These are phyloP conservation scores for Malassezia restricta DNA, from an alignment of 1,284 basidiomycete genomes.

Conservation along the genomic window DNA sequence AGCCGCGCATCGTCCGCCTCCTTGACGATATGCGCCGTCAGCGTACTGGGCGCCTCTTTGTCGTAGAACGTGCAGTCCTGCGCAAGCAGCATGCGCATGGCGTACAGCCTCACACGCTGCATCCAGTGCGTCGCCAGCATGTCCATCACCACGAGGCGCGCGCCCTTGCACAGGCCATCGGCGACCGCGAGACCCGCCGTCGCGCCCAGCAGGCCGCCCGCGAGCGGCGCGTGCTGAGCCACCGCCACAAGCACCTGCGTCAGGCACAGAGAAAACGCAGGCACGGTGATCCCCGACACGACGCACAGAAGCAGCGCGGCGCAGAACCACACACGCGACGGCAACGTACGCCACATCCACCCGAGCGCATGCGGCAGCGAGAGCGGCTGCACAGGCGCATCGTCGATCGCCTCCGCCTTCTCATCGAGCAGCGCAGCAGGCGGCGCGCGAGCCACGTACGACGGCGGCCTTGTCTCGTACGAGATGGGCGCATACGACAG, in stretches of 20 bases:
- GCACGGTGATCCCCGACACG: constrained; percentile 67
- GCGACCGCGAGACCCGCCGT: constrained; percentile 55
- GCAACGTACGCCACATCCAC: constrained; percentile 61
- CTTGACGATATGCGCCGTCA: constrained; percentile 74
- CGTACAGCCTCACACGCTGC: constrained; percentile 55
- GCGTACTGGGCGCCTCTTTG: constrained; percentile 50
- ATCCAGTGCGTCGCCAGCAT: constrained; percentile 65
- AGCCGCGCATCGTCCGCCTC: constrained; percentile 79
- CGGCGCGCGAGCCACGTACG: not conserved
- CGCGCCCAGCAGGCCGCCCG: constrained; percentile 50
- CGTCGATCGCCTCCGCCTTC: not conserved
- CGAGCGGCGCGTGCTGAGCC: constrained; percentile 6
- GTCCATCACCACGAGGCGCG: constrained; percentile 53
- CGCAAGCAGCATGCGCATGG: constrained; percentile 56
- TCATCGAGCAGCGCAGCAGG: not conserved
- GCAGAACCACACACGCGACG: constrained; percentile 58
- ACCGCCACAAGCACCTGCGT: constrained; percentile 59
- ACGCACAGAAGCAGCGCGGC: constrained; percentile 49
- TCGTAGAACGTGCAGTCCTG: constrained; percentile 93
- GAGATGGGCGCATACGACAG: not conserved
- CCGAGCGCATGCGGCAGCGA: not conserved
- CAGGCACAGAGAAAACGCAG: constrained; percentile 79
- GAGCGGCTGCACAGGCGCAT: not conserved
- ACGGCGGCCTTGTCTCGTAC: not conserved
- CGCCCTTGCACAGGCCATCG: constrained; percentile 65